Evolutionary conservation across 148 eudicot genomes (phyloP).

Genomic region (Hydrangea macrophylla): DNA sequence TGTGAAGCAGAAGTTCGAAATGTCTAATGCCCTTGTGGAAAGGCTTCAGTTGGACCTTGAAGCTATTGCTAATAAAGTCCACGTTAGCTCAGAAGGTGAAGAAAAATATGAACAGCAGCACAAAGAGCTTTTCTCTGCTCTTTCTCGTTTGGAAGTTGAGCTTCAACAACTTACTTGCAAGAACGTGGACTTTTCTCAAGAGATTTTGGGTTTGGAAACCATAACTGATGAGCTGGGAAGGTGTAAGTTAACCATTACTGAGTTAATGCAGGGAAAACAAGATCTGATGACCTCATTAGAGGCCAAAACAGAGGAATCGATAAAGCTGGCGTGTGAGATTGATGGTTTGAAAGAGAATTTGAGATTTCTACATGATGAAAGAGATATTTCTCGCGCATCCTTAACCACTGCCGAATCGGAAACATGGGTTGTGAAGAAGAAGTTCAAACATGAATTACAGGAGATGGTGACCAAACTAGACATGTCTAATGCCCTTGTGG

Average conservation of each 20-base stretch:
- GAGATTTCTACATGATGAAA: conserved; percentile 45
- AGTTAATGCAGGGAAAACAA: conserved; percentile 53
- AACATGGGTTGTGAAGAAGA: conserved; percentile 40
- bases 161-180: conserved; percentile 51
- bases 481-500: conserved; percentile 41
- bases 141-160: conserved; percentile 48
- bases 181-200: conserved; percentile 46
- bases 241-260: conserved; percentile 35
- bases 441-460: too few species aligned
- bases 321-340: conserved; percentile 49
- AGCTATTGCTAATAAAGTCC: conserved; percentile 45
- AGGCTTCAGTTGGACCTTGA: conserved; percentile 63
- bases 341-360: conserved; percentile 44
- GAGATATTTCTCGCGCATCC: conserved; percentile 39
- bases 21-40: conserved; percentile 40
- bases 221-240: conserved; percentile 54
- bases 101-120: conserved; percentile 38
- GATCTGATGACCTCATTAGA: conserved; percentile 35
- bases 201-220: conserved; percentile 41
- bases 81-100: conserved; percentile 51
- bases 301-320: conserved; percentile 45
- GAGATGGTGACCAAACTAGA: too few species aligned
- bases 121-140: conserved; percentile 54
- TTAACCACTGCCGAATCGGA: conserved; percentile 40
- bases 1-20: conserved; percentile 50